These are phyloP conservation scores for Hanseniaspora occidentalis DNA, from an alignment of 805 yeast species.

Conservation along the genomic window DNA sequence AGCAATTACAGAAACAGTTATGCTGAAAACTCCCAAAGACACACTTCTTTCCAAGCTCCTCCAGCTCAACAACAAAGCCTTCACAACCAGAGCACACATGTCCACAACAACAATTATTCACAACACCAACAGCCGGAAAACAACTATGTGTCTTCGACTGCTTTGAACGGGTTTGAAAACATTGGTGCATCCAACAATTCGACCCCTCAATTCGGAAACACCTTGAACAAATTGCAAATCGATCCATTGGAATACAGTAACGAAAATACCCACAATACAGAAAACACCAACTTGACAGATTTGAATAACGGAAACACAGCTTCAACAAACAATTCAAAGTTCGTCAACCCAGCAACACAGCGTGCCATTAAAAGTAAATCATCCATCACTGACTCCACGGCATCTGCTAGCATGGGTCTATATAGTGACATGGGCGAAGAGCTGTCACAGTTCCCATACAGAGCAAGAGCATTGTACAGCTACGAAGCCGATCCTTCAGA, in stretches of 20 bases:
- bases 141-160: conserved; percentile 36
- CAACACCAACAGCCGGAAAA: conserved; percentile 12
- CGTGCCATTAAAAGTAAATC: not conserved
- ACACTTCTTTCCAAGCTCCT: not conserved
- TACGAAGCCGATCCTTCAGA: conserved; percentile 89
- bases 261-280: not conserved
- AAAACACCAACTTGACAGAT: conserved; percentile 17
- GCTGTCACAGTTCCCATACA: conserved; percentile 47
- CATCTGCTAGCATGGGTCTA: conserved; percentile 25
- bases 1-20: not conserved
- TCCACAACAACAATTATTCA: conserved; percentile 10
- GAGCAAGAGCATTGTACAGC: conserved; percentile 76
- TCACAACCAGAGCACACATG: conserved; percentile 2
- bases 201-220: conserved; percentile 3
- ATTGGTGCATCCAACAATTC: conserved; percentile 14
- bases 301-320: conserved; percentile 21
- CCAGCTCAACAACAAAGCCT: conserved; percentile 5
- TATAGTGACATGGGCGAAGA: conserved; percentile 26
- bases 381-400: conserved; percentile 11
- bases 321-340: conserved; percentile 10
- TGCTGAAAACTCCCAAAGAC: not conserved
- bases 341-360: conserved; percentile 9
- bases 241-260: not conserved
- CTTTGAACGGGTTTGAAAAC: conserved; percentile 51
- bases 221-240: conserved; percentile 2